A percentile compares a stretch with the other conserved stretches of the same genome.
phyloP scores from a whole-genome alignment of 495 filamentous ascomycete species.

The Xylaria palmicola region DNA sequence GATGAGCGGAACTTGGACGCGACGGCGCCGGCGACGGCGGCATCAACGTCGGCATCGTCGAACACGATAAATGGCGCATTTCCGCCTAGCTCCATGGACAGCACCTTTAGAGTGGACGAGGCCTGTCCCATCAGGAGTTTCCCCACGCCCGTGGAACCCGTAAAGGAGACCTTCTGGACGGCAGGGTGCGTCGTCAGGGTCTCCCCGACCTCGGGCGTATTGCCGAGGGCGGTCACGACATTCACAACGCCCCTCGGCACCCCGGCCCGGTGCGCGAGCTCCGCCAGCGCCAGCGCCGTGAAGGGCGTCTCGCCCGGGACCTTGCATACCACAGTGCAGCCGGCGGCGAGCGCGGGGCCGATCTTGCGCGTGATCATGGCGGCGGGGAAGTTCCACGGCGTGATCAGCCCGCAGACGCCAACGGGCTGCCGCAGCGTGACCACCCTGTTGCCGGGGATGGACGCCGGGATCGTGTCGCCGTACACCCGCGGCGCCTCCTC shows the following conservation, averaged over 20 bases:
- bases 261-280: constrained; percentile 78
- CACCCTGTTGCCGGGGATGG: constrained; percentile 68
- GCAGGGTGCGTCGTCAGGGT: constrained; percentile 67
- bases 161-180: constrained; percentile 86
- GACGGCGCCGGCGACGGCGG: constrained; percentile 73
- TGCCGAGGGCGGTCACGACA: constrained; percentile 67
- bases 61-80: constrained; percentile 95
- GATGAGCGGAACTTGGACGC: constrained; percentile 81
- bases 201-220: constrained; percentile 72
- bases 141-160: constrained; percentile 82
- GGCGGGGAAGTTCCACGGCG: constrained; percentile 94
- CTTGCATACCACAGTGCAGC: constrained; percentile 83
- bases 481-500: constrained; percentile 73
- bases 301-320: constrained; percentile 84
- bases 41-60: constrained; percentile 80
- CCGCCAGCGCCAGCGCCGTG: constrained; percentile 77
- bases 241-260: constrained; percentile 85
- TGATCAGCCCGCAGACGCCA: constrained; percentile 92
- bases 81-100: constrained; percentile 84
- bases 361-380: constrained; percentile 93
- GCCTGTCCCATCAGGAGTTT: constrained; percentile 85
- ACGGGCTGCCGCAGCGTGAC: constrained; percentile 82
- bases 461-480: constrained; percentile 74
- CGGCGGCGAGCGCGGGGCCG: constrained; percentile 70
- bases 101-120: constrained; percentile 77